Conservation (phyloP, 495 filamentous ascomycete genomes). For the Penicillium antarcticum region DNA sequence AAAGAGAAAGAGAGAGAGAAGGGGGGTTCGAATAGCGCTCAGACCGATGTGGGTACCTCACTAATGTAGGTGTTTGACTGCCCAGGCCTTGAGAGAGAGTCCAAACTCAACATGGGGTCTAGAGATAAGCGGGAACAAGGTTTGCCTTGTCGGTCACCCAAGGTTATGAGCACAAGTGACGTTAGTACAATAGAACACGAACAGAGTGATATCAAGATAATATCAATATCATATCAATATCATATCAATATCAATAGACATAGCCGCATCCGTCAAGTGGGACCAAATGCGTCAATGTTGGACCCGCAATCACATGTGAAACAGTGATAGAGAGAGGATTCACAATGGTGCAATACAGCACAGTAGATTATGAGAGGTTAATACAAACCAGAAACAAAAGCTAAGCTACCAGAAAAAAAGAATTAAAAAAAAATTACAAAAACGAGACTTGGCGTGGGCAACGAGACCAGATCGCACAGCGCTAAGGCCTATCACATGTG, state of each 20-base stretch:
- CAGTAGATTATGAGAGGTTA: not conserved
- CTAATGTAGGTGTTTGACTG: too few relatives aligned
- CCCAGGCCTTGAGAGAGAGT: too few relatives aligned
- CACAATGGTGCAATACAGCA: not conserved
- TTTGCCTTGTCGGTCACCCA: not conserved
- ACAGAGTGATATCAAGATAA: too few relatives aligned
- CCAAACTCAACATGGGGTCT: not conserved
- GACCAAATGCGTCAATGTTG: slow-evolving; percentile 18
- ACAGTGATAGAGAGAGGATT: slow-evolving; percentile 13
- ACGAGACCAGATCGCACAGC: slow-evolving; percentile 15
- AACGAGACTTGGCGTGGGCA: slow-evolving; percentile 5
- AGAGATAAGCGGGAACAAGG: slow-evolving; percentile 5
- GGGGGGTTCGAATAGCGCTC: too few relatives aligned
- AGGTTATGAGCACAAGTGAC: too few relatives aligned
- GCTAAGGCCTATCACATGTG: slow-evolving; percentile 30
- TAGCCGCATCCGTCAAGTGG: not conserved
- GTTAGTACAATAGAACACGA: too few relatives aligned
- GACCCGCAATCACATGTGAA: slow-evolving; percentile 44
- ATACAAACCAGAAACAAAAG: slow-evolving; percentile 1
- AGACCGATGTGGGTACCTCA: too few relatives aligned
- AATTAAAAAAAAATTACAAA: not conserved
- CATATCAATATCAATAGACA: not conserved
- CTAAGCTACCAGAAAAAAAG: not conserved
- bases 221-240: not conserved
- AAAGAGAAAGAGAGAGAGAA: too few relatives aligned